Conservation (phyloP, 2,329 filamentous ascomycete species). For the Periconia macrospinosa region DNA sequence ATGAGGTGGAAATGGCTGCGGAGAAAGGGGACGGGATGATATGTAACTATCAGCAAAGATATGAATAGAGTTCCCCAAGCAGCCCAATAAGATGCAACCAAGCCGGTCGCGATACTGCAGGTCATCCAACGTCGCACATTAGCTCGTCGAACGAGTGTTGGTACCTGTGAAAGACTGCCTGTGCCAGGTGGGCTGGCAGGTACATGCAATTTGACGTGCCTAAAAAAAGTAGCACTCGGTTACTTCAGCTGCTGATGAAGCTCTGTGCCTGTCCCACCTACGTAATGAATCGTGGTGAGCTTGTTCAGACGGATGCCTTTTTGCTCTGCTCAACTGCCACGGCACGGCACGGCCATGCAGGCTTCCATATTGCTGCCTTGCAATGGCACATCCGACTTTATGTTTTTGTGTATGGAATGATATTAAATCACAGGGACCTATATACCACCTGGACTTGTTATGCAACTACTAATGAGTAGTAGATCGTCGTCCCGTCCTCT, state of each 20-base stretch:
- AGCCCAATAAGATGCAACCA: background rate
- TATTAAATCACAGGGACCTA: too few relatives aligned
- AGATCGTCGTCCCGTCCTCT: background rate
- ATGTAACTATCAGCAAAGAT: background rate
- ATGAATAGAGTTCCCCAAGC: background rate
- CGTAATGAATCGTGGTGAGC: background rate
- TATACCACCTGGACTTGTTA: too few relatives aligned
- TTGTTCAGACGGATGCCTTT: too few relatives aligned
- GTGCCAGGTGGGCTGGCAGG: background rate
- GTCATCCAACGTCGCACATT: background rate
- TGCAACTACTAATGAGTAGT: background rate
- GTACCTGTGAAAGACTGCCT: background rate
- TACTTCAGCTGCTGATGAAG: background rate
- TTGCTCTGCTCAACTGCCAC: too few relatives aligned
- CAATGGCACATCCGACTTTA: too few relatives aligned
- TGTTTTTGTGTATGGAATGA: too few relatives aligned
- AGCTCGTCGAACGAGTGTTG: background rate
- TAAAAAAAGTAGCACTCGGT: background rate
- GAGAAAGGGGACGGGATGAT: background rate
- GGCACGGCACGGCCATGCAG: too few relatives aligned
- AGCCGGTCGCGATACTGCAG: background rate
- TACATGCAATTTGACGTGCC: background rate
- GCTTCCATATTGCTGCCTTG: too few relatives aligned
- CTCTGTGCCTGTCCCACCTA: background rate
- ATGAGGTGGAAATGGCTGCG: background rate